phyloP scores from a whole-genome alignment of 805 yeast genomes.

The Hanseniaspora nectarophila region DNA sequence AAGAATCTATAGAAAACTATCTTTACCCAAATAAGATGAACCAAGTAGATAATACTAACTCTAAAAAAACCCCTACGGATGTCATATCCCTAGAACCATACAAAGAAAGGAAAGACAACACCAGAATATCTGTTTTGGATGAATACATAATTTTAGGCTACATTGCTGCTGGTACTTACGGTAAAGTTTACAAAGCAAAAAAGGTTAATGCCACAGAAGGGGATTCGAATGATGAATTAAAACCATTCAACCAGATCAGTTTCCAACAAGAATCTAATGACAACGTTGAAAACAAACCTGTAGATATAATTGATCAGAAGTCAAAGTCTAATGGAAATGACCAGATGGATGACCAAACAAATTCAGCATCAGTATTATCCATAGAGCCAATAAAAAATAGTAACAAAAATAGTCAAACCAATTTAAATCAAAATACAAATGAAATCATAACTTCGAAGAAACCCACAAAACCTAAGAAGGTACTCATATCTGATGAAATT shows the following conservation, averaged over 20 bases:
- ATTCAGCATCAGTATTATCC: neutral
- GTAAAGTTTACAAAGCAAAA: constrained; percentile 88
- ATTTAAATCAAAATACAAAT: neutral
- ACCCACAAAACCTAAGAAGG: neutral
- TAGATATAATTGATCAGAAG: constrained; percentile 1
- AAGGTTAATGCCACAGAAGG: constrained; percentile 23
- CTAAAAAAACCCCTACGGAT: constrained; percentile 25
- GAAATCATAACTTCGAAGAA: neutral
- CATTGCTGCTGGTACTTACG: constrained; percentile 97
- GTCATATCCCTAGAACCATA: constrained; percentile 49
- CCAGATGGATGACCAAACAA: neutral
- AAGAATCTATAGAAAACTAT: too few relatives aligned
- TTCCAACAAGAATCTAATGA: neutral
- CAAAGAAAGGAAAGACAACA: constrained; percentile 49
- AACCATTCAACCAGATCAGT: neutral
- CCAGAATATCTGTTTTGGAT: constrained; percentile 62
- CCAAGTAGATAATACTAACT: neutral
- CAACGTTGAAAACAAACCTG: constrained; percentile 13
- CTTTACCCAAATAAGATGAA: neutral
- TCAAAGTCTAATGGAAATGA: neutral
- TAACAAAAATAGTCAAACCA: neutral
- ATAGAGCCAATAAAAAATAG: constrained; percentile 17
- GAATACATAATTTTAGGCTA: constrained; percentile 84
- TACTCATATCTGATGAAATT: neutral
- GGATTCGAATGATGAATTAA: neutral